Conservation (phyloP, 345 rosid genomes). For the Lagerstroemia speciosa region DNA sequence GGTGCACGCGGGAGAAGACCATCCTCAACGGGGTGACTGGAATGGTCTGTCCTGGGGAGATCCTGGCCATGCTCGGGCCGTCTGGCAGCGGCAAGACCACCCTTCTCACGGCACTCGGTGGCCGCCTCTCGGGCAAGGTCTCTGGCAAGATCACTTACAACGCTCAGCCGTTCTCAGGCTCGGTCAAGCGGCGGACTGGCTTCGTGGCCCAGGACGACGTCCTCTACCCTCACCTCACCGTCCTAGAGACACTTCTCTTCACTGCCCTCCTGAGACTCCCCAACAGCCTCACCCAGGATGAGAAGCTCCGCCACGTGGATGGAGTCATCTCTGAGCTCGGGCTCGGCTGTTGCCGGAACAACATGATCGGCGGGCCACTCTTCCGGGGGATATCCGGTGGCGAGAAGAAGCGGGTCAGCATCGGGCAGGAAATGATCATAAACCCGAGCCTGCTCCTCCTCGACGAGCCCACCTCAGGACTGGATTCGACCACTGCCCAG, state of each 20-base stretch:
- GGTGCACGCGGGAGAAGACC: slow-evolving; percentile 63
- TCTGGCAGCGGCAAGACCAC: slow-evolving; percentile 99
- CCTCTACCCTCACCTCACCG: slow-evolving; percentile 88
- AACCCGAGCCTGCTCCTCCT: slow-evolving; percentile 84
- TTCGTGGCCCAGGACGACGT: slow-evolving; percentile 93
- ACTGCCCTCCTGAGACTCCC: slow-evolving; percentile 90
- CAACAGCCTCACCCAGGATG: slow-evolving; percentile 42
- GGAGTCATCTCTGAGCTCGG: slow-evolving; percentile 65
- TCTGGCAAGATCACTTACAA: slow-evolving; percentile 89
- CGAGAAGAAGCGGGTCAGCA: slow-evolving; percentile 92
- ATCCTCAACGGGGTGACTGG: slow-evolving; percentile 80
- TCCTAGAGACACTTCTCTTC: slow-evolving; percentile 75
- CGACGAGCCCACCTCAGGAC: slow-evolving; percentile 96
- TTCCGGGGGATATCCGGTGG: slow-evolving; percentile 97
- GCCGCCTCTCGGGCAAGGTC: slow-evolving; percentile 64
- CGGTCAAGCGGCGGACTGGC: slow-evolving; percentile 66
- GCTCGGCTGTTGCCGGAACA: slow-evolving; percentile 53
- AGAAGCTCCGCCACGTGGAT: slow-evolving; percentile 75
- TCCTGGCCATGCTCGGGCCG: slow-evolving; percentile 95
- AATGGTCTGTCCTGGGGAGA: slow-evolving; percentile 81
- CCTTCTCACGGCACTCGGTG: slow-evolving; percentile 93
- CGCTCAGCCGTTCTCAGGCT: slow-evolving; percentile 74
- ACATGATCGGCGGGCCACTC: slow-evolving; percentile 95
- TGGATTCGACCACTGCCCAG: slow-evolving; percentile 95
- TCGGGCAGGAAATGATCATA: slow-evolving; percentile 96